phyloP scores from a whole-genome alignment of 257 asterid genomes.

The Solanum ahanhuiri region DNA sequence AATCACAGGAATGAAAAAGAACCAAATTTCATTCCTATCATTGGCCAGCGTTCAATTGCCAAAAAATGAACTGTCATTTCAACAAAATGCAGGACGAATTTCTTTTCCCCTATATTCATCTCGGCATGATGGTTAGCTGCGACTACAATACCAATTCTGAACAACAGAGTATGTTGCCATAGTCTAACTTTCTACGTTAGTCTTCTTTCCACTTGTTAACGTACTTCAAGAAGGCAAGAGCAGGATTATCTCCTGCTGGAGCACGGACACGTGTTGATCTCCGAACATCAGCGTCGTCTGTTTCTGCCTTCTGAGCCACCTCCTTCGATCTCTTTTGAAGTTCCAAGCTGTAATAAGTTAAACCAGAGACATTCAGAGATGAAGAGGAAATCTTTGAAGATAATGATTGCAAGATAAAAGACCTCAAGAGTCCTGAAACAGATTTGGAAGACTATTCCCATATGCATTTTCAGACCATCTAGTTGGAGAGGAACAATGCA shows the following conservation, averaged over 20 bases:
- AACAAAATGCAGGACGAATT: slow-evolving; percentile 8
- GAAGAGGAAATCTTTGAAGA: neutral
- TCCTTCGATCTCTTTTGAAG: slow-evolving; percentile 62
- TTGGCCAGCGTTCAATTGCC: neutral
- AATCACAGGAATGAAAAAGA: slow-evolving; percentile 8
- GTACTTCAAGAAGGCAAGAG: slow-evolving; percentile 74
- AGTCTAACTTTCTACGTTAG: neutral
- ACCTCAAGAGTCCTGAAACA: neutral
- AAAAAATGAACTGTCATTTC: slow-evolving; percentile 30
- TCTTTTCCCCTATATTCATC: neutral
- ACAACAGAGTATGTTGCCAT: neutral
- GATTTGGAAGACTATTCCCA: neutral
- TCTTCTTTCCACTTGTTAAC: slow-evolving; percentile 85
- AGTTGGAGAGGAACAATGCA: neutral
- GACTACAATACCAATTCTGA: neutral
- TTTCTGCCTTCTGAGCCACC: slow-evolving; percentile 26
- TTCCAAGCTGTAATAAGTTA: slow-evolving; percentile 38
- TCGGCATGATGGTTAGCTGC: neutral
- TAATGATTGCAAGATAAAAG: neutral
- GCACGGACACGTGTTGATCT: slow-evolving; percentile 94
- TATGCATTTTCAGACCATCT: neutral
- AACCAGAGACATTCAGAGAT: neutral
- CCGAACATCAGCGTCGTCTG: slow-evolving; percentile 73
- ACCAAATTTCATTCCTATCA: slow-evolving; percentile 11
- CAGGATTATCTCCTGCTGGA: slow-evolving; percentile 59